Evolutionary conservation across 495 filamentous ascomycete genomes (phyloP).

Genomic region (Xylaria bambusicola): DNA sequence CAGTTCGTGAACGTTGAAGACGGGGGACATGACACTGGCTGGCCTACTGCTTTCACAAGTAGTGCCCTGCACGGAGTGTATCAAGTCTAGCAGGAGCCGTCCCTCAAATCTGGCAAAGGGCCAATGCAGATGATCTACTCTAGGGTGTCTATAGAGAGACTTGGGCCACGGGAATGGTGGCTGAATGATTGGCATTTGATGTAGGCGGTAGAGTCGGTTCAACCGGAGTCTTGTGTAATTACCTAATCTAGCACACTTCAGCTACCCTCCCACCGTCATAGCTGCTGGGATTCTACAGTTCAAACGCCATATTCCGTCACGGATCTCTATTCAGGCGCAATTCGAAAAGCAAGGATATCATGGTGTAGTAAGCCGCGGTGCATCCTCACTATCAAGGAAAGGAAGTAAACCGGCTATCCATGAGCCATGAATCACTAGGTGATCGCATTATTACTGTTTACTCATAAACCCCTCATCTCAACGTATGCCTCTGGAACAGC

Average conservation of each 20-base stretch:
- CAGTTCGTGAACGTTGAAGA: too few species aligned
- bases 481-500: too few species aligned
- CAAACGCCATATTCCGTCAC: background rate
- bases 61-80: background rate
- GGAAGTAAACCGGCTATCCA: too few species aligned
- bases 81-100: background rate
- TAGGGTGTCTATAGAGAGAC: background rate
- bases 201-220: background rate
- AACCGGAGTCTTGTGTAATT: background rate
- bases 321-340: background rate
- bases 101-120: constrained; percentile 2
- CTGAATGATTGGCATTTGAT: background rate
- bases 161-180: background rate
- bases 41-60: background rate
- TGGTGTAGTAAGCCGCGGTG: background rate
- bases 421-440: too few species aligned
- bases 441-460: background rate
- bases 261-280: background rate
- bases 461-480: background rate
- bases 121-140: constrained; percentile 10
- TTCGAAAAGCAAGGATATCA: background rate
- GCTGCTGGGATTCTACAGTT: background rate
- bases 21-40: background rate
- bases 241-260: background rate
- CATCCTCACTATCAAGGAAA: background rate